Base-by-base conservation (phyloP, 164 flowering plant species). In the Magnolia changhungtana region DNA sequence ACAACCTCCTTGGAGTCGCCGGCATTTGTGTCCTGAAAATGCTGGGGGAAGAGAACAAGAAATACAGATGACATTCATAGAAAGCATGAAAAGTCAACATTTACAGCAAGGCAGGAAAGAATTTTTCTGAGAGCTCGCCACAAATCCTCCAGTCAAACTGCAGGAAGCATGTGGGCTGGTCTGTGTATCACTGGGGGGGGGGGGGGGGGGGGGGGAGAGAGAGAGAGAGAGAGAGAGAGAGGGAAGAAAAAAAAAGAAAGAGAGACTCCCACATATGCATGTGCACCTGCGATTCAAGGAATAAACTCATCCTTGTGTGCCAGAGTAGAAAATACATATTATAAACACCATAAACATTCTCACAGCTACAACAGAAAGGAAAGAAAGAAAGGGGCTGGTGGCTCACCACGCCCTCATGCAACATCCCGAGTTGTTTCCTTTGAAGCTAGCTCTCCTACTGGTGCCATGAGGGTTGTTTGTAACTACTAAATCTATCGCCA, bases 381-480 rank as follows among this genome's bases (percentile, higher is more conserved):
- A 63, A 67, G 19, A 18, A 18, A 67, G 19, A 64, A 29, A 58
- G 59, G 31, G 55, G 50, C 76, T 31, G 74, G 52, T n/a, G 73
- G 75, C 83, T 80, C 76, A 84, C 87, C 81, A 79, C 55, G 71
- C 63, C 78, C 71, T 63, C 74, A 58, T 49, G 52, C 68, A 66
- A 74, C 61, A 55, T 31, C 45, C 71, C 21, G 10, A 69, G 71
- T 58, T 74, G 80, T 71, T 75, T 73, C 72, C 16, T 68, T 21
- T 27, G n/a, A 52, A 59, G 55, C 71, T 63, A 66, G 70, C 76
- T 23, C 68, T 5, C 52, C 80, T 89, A 89, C 68, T 85, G 61
- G 61, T 55, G 90, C 91, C 91, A 88, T 45, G 95, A 89, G 1
- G 89, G 70, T 51, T 87, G 92, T 77, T 83, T 89, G 81, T 77